Conservation (phyloP, 192 early-diverging fungal species). For the Coemansia umbellata region DNA sequence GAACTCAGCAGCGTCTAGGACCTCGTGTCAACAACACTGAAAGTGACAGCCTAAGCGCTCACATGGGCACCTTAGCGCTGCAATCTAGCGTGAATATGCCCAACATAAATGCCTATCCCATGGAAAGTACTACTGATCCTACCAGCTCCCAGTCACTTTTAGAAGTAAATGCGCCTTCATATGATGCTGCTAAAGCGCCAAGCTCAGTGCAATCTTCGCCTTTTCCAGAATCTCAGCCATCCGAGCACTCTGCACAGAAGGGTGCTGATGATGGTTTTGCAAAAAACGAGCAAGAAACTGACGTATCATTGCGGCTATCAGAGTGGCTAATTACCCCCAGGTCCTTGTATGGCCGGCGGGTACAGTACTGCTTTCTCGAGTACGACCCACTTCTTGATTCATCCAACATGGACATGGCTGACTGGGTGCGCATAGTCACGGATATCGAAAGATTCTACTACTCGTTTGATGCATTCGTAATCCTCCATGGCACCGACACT, state of each 20-base stretch:
- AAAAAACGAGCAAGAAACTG: neutral
- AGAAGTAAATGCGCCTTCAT: neutral
- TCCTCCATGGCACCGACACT: conserved; percentile 90
- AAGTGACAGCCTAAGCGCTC: neutral
- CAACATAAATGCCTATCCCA: neutral
- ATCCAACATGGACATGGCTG: conserved; percentile 87
- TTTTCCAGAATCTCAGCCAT: neutral
- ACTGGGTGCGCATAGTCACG: conserved; percentile 94
- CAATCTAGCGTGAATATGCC: too few relatives aligned
- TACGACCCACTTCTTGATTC: conserved; percentile 95
- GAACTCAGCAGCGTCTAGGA: conserved; percentile 8
- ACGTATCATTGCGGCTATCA: conserved; percentile 25
- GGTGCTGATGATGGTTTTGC: neutral
- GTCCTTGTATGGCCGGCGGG: conserved; percentile 86
- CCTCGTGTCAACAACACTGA: neutral
- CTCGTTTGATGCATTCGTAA: conserved; percentile 91
- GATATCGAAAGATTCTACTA: conserved; percentile 96
- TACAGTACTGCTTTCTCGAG: conserved; percentile 91
- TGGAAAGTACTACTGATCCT: neutral
- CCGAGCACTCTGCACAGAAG: neutral
- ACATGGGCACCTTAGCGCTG: neutral
- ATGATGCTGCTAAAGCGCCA: neutral
- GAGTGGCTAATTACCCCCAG: conserved; percentile 81
- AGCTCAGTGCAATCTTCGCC: neutral
- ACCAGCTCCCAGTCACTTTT: neutral